A percentile compares a stretch with the other conserved stretches of the same genome.
phyloP scores from a whole-genome alignment of 805 yeast species.

The Saturnispora galanensis region DNA sequence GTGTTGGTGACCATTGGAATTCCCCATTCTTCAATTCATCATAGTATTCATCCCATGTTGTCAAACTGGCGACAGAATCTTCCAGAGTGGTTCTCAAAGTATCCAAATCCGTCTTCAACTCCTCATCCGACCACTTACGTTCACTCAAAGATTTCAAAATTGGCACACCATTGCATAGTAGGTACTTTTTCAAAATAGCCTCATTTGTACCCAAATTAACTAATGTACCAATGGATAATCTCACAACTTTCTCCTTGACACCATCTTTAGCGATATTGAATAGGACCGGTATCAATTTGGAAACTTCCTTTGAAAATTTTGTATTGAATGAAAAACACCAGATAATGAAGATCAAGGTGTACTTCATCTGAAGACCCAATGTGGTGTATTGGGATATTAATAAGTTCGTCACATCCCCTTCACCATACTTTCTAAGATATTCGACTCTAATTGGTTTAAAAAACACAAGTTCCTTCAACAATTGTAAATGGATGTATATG shows the following conservation, averaged over 20 bases:
- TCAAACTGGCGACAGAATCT: slow-evolving; percentile 65
- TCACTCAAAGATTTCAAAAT: slow-evolving; percentile 61
- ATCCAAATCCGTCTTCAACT: slow-evolving; percentile 64
- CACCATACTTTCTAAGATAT: slow-evolving; percentile 21
- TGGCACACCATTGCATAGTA: slow-evolving; percentile 66
- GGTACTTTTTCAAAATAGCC: slow-evolving; percentile 42
- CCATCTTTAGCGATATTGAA: slow-evolving; percentile 61
- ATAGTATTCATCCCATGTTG: slow-evolving; percentile 87
- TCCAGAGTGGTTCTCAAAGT: slow-evolving; percentile 50
- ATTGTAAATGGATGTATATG: slow-evolving; percentile 33
- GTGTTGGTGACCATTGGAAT: slow-evolving; percentile 88
- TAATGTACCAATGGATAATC: slow-evolving; percentile 71
- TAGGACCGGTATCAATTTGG: slow-evolving; percentile 28
- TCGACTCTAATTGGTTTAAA: slow-evolving; percentile 47
- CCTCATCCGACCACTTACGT: slow-evolving; percentile 93
- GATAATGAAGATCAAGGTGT: slow-evolving; percentile 62
- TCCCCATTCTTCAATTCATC: slow-evolving; percentile 73
- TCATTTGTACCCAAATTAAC: slow-evolving; percentile 42
- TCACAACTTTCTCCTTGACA: slow-evolving; percentile 83
- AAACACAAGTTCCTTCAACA: slow-evolving; percentile 51
- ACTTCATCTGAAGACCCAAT: slow-evolving; percentile 71
- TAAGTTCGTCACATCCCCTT: background rate
- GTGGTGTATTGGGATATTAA: slow-evolving; percentile 25
- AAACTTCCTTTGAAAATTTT: slow-evolving; percentile 34
- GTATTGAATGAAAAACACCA: slow-evolving; percentile 76